Conservation (phyloP, 2,329 filamentous ascomycete genomes). For the Cyclaneusma minus region DNA sequence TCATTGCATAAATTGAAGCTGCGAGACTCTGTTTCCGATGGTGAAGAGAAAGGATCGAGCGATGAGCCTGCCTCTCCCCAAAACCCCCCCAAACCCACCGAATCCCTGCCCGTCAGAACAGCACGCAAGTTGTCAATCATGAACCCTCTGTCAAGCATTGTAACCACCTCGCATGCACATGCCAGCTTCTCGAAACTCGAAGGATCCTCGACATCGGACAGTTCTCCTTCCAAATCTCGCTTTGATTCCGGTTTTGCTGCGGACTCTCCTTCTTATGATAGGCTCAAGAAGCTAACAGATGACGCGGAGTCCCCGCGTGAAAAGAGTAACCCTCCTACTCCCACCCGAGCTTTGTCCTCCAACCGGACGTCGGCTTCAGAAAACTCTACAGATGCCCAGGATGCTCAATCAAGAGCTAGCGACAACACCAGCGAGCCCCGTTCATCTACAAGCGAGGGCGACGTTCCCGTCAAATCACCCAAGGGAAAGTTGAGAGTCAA, state of each 20-base stretch:
- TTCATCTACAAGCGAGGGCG: constrained; percentile 19
- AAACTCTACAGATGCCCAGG: no score
- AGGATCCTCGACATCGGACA: constrained; percentile 34
- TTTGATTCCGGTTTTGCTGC: constrained; percentile 27
- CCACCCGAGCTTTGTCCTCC: constrained; percentile 69
- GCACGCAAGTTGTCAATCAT: constrained; percentile 28
- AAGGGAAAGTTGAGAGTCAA: constrained; percentile 85
- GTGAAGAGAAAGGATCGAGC: constrained; percentile 21
- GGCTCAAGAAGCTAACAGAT: constrained; percentile 80
- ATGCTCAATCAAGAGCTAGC: constrained; percentile 19
- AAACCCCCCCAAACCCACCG: constrained; percentile 20
- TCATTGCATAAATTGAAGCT: constrained; percentile 27
- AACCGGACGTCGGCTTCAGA: constrained; percentile 36
- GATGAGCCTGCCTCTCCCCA: constrained; percentile 20
- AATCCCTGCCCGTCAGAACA: constrained; percentile 25
- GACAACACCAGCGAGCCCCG: constrained; percentile 15
- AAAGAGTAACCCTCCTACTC: constrained; percentile 89
- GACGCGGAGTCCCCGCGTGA: constrained; percentile 41
- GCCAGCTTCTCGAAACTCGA: constrained; percentile 57
- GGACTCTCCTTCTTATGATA: constrained; percentile 48
- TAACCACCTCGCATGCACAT: constrained; percentile 46
- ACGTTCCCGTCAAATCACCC: constrained; percentile 50
- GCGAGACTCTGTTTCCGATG: constrained; percentile 23
- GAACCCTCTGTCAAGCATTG: constrained; percentile 47
- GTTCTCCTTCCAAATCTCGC: constrained; percentile 33